Evolutionary conservation across 1,284 basidiomycete genomes (phyloP).

Genomic region (Malassezia pachydermatis): DNA sequence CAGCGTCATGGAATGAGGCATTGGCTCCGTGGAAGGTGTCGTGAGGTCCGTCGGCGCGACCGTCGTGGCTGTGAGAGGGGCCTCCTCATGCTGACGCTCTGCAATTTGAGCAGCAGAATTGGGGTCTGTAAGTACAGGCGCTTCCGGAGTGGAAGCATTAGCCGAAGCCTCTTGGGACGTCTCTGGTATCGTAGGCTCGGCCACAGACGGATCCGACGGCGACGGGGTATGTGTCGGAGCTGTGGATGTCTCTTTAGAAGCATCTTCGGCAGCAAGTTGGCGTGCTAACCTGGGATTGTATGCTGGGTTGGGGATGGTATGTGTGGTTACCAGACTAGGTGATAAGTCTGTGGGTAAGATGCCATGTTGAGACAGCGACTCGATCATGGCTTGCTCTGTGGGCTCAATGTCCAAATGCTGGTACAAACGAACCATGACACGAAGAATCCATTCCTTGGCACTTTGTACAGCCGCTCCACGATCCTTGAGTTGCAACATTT

Average conservation of each 20-base stretch:
- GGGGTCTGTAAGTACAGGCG: slow-evolving; percentile 24
- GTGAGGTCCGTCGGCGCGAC: not conserved
- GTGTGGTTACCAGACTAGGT: slow-evolving; percentile 40
- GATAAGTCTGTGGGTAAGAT: slow-evolving; percentile 42
- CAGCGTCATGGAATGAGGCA: slow-evolving; percentile 24
- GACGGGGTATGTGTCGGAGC: not conserved
- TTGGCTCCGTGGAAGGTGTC: slow-evolving; percentile 5
- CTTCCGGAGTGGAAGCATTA: not conserved
- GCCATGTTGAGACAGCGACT: slow-evolving; percentile 42
- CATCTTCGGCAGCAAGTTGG: not conserved
- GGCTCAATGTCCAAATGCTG: slow-evolving; percentile 47
- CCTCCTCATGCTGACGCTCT: slow-evolving; percentile 8
- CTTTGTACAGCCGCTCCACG: slow-evolving; percentile 23
- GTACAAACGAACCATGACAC: slow-evolving; percentile 44
- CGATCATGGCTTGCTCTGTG: slow-evolving; percentile 45
- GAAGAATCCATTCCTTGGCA: slow-evolving; percentile 37
- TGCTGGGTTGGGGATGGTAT: slow-evolving; percentile 43
- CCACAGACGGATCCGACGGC: not conserved
- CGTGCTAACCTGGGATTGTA: slow-evolving; percentile 26
- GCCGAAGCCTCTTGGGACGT: not conserved
- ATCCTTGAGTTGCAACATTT: slow-evolving; percentile 1
- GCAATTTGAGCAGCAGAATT: slow-evolving; percentile 38
- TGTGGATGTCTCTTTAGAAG: not conserved
- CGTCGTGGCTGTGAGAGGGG: slow-evolving; percentile 9
- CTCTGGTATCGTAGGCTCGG: not conserved